These are phyloP conservation scores for Candida nemodendra DNA, from an alignment of 805 yeast genomes.

Conservation along the genomic window DNA sequence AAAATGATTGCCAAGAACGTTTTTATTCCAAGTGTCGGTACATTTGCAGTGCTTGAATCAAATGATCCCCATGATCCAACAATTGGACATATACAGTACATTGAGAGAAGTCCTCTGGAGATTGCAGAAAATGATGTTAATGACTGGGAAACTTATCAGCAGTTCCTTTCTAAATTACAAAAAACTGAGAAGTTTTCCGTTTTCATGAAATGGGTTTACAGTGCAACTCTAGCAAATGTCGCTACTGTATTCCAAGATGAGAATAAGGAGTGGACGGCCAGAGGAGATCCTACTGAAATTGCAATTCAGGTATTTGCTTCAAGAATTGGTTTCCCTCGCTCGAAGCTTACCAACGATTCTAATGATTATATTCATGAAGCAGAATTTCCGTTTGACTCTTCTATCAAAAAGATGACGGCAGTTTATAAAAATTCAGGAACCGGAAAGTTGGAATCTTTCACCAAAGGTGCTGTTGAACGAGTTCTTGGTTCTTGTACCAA, in stretches of 20 bases:
- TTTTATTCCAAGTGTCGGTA: conserved; percentile 67
- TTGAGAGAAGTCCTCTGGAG: conserved; percentile 36
- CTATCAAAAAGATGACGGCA: conserved; percentile 71
- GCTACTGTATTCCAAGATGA: conserved; percentile 60
- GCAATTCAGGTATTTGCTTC: conserved; percentile 79
- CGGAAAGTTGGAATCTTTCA: conserved; percentile 34
- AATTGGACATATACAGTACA: conserved; percentile 45
- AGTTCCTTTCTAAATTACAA: conserved; percentile 15
- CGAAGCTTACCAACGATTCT: conserved; percentile 38
- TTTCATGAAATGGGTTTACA: conserved; percentile 52
- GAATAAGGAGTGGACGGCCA: conserved; percentile 61
- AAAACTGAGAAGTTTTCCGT: conserved; percentile 16
- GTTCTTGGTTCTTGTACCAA: conserved; percentile 52
- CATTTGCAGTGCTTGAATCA: conserved; percentile 51
- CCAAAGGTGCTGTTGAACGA: conserved; percentile 80
- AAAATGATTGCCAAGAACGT: conserved; percentile 70
- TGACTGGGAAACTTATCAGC: conserved; percentile 32
- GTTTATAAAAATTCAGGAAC: conserved; percentile 41
- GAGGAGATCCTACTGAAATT: conserved; percentile 88
- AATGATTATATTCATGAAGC: conserved; percentile 43
- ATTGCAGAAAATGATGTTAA: conserved; percentile 36
- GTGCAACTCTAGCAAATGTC: conserved; percentile 79
- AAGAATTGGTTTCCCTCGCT: conserved; percentile 53
- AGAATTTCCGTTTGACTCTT: conserved; percentile 76
- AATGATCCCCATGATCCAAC: conserved; percentile 65